Evolutionary conservation across 768 basidiomycete genomes (phyloP).

Genomic region (Hirschioporus abietinus): DNA sequence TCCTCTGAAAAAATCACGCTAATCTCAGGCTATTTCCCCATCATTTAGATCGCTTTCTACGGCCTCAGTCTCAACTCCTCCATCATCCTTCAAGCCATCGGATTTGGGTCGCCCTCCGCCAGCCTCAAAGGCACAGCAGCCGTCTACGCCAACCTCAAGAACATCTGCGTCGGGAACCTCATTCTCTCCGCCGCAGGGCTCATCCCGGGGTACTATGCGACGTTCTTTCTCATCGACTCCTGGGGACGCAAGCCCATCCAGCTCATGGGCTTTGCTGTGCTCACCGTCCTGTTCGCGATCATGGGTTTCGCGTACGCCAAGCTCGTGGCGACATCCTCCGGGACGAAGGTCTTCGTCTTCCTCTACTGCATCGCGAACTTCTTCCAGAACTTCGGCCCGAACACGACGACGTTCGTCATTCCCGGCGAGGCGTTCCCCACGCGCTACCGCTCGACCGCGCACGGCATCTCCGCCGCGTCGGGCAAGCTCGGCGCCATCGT

Average conservation of each 20-base stretch:
- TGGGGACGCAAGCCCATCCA: constrained; percentile 86
- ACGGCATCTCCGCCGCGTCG: constrained; percentile 78
- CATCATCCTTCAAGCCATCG: constrained; percentile 69
- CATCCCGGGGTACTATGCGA: constrained; percentile 73
- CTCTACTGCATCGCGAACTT: constrained; percentile 85
- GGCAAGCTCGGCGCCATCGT: constrained; percentile 84
- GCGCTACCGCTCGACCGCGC: constrained; percentile 79
- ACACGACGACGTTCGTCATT: constrained; percentile 74
- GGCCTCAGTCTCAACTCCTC: constrained; percentile 82
- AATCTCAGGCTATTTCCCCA: constrained; percentile 8
- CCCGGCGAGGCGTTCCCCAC: constrained; percentile 87
- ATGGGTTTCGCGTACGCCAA: constrained; percentile 71
- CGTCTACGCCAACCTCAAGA: constrained; percentile 55
- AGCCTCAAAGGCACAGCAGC: constrained; percentile 23
- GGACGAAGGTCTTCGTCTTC: constrained; percentile 64
- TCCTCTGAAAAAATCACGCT: neutral
- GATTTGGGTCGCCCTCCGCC: constrained; percentile 49
- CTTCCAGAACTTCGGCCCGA: constrained; percentile 88
- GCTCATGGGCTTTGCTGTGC: constrained; percentile 66
- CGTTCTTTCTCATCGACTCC: constrained; percentile 60
- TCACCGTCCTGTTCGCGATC: constrained; percentile 60
- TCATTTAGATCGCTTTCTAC: constrained; percentile 89
- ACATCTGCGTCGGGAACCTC: constrained; percentile 69
- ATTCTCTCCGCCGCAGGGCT: constrained; percentile 73
- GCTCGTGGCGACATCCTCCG: constrained; percentile 36